phyloP scores from a whole-genome alignment of 2,329 filamentous ascomycete species.

The Alternaria sp. region DNA sequence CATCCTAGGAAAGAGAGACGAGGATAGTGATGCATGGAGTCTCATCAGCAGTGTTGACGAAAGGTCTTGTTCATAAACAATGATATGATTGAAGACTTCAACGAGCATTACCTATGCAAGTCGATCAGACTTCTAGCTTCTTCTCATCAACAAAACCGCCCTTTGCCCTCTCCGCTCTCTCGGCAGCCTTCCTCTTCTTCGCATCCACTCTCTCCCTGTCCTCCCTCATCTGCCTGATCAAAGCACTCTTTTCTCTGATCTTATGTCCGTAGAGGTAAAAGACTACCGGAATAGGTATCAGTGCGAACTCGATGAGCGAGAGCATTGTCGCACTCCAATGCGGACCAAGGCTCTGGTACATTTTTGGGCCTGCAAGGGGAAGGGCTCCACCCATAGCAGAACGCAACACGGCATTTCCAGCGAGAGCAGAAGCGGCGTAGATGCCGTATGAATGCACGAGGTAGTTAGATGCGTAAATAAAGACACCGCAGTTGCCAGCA shows the following conservation, averaged over 20 bases:
- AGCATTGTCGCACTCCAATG: conserved; percentile 83
- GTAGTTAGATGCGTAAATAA: conserved; percentile 86
- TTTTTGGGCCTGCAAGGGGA: conserved; percentile 75
- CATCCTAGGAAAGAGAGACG: not conserved
- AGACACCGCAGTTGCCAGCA: conserved; percentile 77
- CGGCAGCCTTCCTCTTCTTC: conserved; percentile 50
- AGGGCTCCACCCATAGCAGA: conserved; percentile 79
- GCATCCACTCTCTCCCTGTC: conserved; percentile 54
- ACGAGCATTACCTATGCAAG: not conserved
- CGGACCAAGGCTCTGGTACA: conserved; percentile 68
- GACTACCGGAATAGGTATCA: conserved; percentile 81
- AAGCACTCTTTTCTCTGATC: conserved; percentile 64
- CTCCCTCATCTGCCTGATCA: conserved; percentile 61
- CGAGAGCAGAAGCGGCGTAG: conserved; percentile 82
- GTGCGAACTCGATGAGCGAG: conserved; percentile 74
- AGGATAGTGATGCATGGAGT: conserved; percentile 13
- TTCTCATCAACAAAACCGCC: conserved; percentile 17
- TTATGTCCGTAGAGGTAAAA: conserved; percentile 72
- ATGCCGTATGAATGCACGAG: conserved; percentile 81
- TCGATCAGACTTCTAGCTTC: conserved; percentile 22
- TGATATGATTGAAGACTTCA: not conserved
- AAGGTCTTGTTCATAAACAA: not conserved
- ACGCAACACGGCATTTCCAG: conserved; percentile 79
- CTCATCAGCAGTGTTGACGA: conserved; percentile 3
- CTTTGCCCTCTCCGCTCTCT: conserved; percentile 55